A percentile compares a stretch with the other conserved stretches of the same genome.
phyloP scores from a whole-genome alignment of 2,329 filamentous ascomycete genomes.

The Cercospora citrullina region DNA sequence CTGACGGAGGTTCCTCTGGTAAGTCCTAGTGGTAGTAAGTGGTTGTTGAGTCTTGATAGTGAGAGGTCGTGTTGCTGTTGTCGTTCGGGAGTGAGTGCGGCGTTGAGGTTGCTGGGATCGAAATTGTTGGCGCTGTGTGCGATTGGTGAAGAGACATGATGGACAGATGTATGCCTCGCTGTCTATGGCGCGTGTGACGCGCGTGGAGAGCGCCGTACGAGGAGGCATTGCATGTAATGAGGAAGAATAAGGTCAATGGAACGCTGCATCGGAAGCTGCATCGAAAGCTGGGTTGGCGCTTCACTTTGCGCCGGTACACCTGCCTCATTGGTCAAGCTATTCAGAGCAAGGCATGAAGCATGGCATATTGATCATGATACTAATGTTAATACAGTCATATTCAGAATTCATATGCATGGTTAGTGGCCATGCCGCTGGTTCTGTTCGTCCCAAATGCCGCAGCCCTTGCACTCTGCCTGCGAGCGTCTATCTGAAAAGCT shows the following conservation, averaged over 20 bases:
- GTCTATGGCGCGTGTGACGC: constrained; percentile 7
- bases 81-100: not conserved
- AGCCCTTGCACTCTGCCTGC: not conserved
- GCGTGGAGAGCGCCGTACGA: constrained; percentile 18
- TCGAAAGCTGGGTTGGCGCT: constrained; percentile 1
- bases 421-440: too few relatives aligned
- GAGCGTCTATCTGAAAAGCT: constrained; percentile 45
- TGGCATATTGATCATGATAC: not conserved
- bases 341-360: not conserved
- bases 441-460: not conserved
- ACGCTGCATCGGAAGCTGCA: not conserved
- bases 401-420: too few relatives aligned
- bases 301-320: constrained; percentile 2
- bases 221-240: constrained; percentile 20
- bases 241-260: not conserved
- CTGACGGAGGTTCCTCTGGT: not conserved
- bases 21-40: not conserved
- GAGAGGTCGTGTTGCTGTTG: not conserved
- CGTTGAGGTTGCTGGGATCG: not conserved
- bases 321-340: constrained; percentile 1
- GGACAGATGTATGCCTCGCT: constrained; percentile 27
- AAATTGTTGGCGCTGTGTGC: not conserved
- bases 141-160: constrained; percentile 24
- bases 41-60: not conserved
- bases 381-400: too few relatives aligned